A percentile compares a stretch with the other conserved stretches of the same genome.
These are phyloP conservation scores for Fraxinus cuspidata DNA, from an alignment of 257 asterid species.

Conservation along the genomic window DNA sequence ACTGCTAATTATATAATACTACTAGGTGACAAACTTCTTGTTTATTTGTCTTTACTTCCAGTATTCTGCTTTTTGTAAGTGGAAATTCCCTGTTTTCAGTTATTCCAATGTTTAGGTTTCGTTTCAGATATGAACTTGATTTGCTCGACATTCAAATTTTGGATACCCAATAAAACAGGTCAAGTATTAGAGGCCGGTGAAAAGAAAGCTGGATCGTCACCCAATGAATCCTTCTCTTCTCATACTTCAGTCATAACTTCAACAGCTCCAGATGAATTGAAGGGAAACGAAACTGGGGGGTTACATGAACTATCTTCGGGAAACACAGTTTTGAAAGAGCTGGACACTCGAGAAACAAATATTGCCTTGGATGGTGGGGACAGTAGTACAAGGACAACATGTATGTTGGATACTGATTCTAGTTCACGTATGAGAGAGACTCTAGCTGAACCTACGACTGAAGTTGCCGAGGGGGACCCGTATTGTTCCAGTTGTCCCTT, in stretches of 20 bases:
- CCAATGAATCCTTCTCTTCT: conserved; percentile 1
- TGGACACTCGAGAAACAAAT: neutral
- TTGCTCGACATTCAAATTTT: conserved; percentile 9
- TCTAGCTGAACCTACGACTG: neutral
- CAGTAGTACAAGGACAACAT: neutral
- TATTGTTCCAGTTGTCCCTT: neutral
- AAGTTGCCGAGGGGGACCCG: conserved; percentile 16
- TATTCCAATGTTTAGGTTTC: neutral
- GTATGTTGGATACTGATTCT: conserved; percentile 18
- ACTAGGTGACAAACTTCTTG: neutral
- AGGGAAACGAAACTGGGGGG: conserved; percentile 19
- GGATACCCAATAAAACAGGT: conserved; percentile 3
- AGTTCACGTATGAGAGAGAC: conserved; percentile 9
- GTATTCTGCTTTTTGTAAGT: neutral
- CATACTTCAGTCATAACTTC: conserved; percentile 28
- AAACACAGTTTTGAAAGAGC: conserved; percentile 9
- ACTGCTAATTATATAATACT: neutral
- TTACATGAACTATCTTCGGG: neutral
- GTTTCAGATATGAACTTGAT: neutral
- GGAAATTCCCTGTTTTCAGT: neutral
- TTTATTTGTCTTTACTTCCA: neutral
- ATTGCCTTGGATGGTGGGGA: neutral
- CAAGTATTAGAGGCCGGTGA: conserved; percentile 7
- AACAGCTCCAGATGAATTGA: conserved; percentile 25
- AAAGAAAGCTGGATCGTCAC: conserved; percentile 6